Evolutionary conservation across 2,329 filamentous ascomycete genomes (phyloP).

Genomic region (Fusarium secorum): DNA sequence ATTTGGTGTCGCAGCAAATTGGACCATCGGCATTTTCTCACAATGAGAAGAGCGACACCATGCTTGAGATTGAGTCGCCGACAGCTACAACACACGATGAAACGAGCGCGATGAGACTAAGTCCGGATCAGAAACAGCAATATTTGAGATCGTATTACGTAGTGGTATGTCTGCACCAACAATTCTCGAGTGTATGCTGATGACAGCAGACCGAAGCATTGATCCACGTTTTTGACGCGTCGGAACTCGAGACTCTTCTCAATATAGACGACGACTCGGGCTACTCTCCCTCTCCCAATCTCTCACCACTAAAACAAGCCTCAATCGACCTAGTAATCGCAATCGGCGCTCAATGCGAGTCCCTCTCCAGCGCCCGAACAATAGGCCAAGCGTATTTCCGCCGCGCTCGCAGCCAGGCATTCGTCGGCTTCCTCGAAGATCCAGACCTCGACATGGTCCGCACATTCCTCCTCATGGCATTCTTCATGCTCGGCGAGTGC

Average conservation of each 20-base stretch:
- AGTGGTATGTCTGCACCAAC: conserved; percentile 12
- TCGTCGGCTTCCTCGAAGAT: conserved; percentile 38
- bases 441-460: conserved; percentile 40
- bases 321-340: conserved; percentile 34
- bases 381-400: conserved; percentile 53
- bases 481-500: conserved; percentile 71
- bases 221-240: conserved; percentile 44
- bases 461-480: conserved; percentile 65
- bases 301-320: conserved; percentile 13
- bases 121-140: background rate
- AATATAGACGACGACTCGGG: background rate
- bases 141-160: conserved; percentile 28
- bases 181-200: fast-evolving
- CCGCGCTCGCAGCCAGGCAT: conserved; percentile 46
- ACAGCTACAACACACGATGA: conserved; percentile 8
- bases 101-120: background rate
- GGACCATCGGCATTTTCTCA: conserved; percentile 41
- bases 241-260: conserved; percentile 42
- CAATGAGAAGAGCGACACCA: conserved; percentile 41
- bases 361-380: conserved; percentile 12
- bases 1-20: conserved; percentile 39
- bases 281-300: background rate
- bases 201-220: conserved; percentile 45
- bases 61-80: conserved; percentile 40
- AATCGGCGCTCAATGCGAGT: conserved; percentile 41